These are phyloP conservation scores for Lactarius tabidus DNA, from an alignment of 768 basidiomycete genomes.

Conservation along the genomic window DNA sequence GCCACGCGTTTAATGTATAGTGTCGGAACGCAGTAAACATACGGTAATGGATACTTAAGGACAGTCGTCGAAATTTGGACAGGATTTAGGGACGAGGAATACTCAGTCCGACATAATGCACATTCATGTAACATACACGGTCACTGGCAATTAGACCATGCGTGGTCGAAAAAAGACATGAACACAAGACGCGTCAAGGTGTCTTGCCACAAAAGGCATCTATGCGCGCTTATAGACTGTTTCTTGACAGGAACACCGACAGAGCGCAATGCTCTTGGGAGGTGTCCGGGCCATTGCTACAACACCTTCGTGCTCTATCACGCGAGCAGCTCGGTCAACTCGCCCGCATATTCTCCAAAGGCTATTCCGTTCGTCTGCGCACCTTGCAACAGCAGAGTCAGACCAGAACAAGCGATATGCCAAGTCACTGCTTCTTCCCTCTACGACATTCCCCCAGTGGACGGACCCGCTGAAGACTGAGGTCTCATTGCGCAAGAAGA, in stretches of 20 bases:
- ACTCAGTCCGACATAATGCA: too few species aligned
- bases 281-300: neutral
- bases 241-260: neutral
- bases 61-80: neutral
- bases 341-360: neutral
- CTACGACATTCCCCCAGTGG: conserved; percentile 74
- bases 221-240: neutral
- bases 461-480: conserved; percentile 62
- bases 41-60: neutral
- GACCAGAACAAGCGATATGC: conserved; percentile 41
- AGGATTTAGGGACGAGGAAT: too few species aligned
- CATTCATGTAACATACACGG: too few species aligned
- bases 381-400: neutral
- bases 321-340: neutral
- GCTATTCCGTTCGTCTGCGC: neutral
- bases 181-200: neutral
- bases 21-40: neutral
- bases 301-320: neutral
- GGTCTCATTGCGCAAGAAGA: conserved; percentile 51
- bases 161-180: too few species aligned
- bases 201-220: neutral
- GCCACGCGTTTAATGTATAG: neutral
- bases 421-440: conserved; percentile 73
- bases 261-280: conserved; percentile 1
- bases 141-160: too few species aligned